These are phyloP conservation scores for Tulasnella sp. DNA, from an alignment of 768 basidiomycete species.

Conservation along the genomic window DNA sequence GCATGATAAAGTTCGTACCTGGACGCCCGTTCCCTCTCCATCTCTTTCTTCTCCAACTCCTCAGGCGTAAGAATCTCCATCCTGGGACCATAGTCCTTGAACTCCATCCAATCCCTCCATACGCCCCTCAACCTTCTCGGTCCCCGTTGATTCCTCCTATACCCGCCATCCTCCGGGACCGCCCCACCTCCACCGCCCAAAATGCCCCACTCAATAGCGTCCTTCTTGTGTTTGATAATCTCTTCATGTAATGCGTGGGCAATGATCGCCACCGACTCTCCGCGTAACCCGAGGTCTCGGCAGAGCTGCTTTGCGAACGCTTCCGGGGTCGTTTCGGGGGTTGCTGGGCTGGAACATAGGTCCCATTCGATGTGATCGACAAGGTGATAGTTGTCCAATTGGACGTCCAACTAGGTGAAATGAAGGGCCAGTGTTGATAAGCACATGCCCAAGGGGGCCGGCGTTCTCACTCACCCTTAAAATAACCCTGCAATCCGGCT, in stretches of 20 bases:
- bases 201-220: conserved; percentile 91
- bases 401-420: conserved; percentile 82
- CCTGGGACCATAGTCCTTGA: conserved; percentile 82
- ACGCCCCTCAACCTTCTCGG: conserved; percentile 79
- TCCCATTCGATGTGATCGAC: conserved; percentile 99
- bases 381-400: conserved; percentile 86
- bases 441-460: background rate
- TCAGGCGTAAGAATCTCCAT: conserved; percentile 84
- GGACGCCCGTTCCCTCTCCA: conserved; percentile 80
- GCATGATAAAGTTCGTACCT: conserved; percentile 45
- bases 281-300: conserved; percentile 78
- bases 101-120: conserved; percentile 94
- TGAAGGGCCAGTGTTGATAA: background rate
- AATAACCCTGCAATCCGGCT: conserved; percentile 73
- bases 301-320: conserved; percentile 75
- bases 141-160: conserved; percentile 57
- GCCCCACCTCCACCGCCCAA: conserved; percentile 51
- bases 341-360: conserved; percentile 63
- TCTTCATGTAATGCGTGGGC: conserved; percentile 95
- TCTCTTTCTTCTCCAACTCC: conserved; percentile 86
- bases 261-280: conserved; percentile 83
- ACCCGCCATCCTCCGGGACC: conserved; percentile 68
- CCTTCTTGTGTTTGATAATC: conserved; percentile 89
- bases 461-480: conserved; percentile 55
- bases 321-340: conserved; percentile 59